A percentile compares a stretch with the other conserved stretches of the same genome.
Evolutionary conservation across 495 filamentous ascomycete species (phyloP).

Genomic region (Aspergillus egyptiacus): DNA sequence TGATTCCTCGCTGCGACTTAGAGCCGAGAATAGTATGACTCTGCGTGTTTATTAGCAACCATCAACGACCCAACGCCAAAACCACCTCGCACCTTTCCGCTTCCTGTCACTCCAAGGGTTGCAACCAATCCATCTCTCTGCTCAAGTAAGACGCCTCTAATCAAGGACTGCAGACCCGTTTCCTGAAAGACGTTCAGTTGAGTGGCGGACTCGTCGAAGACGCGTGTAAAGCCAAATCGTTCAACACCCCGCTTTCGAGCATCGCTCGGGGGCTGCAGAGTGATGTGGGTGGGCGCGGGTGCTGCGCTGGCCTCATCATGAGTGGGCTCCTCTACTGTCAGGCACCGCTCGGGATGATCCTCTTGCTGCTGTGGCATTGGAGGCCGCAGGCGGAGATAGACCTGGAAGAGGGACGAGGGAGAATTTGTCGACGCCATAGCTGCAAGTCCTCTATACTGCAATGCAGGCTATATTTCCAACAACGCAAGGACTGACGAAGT

Average conservation of each 20-base stretch:
- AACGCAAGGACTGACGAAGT: slow-evolving; percentile 10
- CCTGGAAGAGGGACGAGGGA: slow-evolving; percentile 72
- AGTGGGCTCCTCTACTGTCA: slow-evolving; percentile 62
- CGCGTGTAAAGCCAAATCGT: slow-evolving; percentile 87
- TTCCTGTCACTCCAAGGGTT: slow-evolving; percentile 90
- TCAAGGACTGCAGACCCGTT: slow-evolving; percentile 64
- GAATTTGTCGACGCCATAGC: slow-evolving; percentile 38
- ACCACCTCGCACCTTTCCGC: slow-evolving; percentile 75
- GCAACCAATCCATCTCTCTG: slow-evolving; percentile 86
- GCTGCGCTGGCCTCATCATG: slow-evolving; percentile 28
- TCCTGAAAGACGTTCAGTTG: slow-evolving; percentile 87
- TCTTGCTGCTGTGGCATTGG: slow-evolving; percentile 40
- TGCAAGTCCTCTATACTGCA: slow-evolving; percentile 12
- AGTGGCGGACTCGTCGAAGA: slow-evolving; percentile 78
- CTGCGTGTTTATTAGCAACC: slow-evolving; percentile 42
- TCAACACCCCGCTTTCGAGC: slow-evolving; percentile 78
- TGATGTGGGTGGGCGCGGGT: slow-evolving; percentile 69
- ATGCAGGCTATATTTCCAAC: slow-evolving; percentile 2
- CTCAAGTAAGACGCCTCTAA: slow-evolving; percentile 73
- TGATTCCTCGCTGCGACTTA: slow-evolving; percentile 77
- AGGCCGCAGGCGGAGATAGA: slow-evolving; percentile 85
- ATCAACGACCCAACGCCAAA: not conserved
- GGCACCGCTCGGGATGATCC: slow-evolving; percentile 59
- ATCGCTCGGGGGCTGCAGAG: slow-evolving; percentile 75
- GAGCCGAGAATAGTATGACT: slow-evolving; percentile 96